These are phyloP conservation scores for Xerocomellus dryophilus DNA, from an alignment of 768 basidiomycete genomes.

Conservation along the genomic window DNA sequence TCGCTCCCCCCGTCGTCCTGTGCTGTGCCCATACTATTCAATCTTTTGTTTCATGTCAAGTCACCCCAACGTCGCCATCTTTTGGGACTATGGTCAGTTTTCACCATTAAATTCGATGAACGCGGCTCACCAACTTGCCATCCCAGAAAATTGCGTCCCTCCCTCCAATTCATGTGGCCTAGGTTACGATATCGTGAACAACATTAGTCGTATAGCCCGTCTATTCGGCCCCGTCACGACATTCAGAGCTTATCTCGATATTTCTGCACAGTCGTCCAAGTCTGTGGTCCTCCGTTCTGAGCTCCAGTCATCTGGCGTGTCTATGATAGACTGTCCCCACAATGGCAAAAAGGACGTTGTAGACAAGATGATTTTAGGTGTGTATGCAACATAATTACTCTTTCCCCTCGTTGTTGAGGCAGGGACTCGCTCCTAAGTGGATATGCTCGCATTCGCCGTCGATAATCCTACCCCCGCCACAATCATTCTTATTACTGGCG, in stretches of 20 bases:
- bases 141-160: conserved; percentile 31
- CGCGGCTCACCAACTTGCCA: conserved; percentile 2
- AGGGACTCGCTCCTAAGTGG: conserved; percentile 41
- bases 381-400: conserved; percentile 5
- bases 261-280: conserved; percentile 38
- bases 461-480: conserved; percentile 55
- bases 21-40: conserved; percentile 11
- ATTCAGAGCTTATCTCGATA: conserved; percentile 55
- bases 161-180: conserved; percentile 33
- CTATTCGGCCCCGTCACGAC: conserved; percentile 44
- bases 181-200: conserved; percentile 42
- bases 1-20: background rate
- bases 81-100: conserved; percentile 36
- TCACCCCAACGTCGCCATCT: conserved; percentile 42
- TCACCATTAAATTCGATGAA: background rate
- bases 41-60: conserved; percentile 32
- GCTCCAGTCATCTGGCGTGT: conserved; percentile 44
- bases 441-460: conserved; percentile 63
- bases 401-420: background rate
- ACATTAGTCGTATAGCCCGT: conserved; percentile 44
- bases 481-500: conserved; percentile 61
- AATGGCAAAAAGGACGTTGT: conserved; percentile 37
- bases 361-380: conserved; percentile 48
- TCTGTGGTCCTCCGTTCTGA: conserved; percentile 38
- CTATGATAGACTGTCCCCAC: conserved; percentile 37